Evolutionary conservation across 345 rosid genomes (phyloP), one percentile per base, ranked within the genome.

Genomic region (Lagerstroemia speciosa): DNA sequence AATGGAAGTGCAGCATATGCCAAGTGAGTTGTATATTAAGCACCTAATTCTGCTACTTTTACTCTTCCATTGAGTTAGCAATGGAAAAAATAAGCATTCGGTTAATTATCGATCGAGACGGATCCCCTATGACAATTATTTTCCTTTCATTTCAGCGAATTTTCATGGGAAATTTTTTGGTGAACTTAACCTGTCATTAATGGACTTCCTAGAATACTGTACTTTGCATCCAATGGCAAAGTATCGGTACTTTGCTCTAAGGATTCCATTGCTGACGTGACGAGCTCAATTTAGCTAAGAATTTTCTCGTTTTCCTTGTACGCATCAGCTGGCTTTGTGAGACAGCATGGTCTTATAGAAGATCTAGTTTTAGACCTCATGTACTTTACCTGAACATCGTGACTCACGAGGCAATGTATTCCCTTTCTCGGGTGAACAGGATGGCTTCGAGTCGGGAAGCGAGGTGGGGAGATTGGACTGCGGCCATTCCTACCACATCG

Each of bases 1-100:
- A 45, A 19, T 43, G 69, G 43, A 52, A 31, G 30, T 68, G 71
- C 62, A 68, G 63, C 63, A 68, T 68, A 68, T 68, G 71, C 61
- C 71, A 68, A 31, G 71, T 68, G 62, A 68, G 62, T 52, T 30
- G 30, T 8, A 0, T 15, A 5, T 6, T 37, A 5, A 63, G 8
- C 24, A 5, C 27, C 19, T n/a, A 1, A n/a, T 22, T 24, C 61
- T 55, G 11, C 61, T 55, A 3, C 46, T 6, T 41, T 9, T 6
- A 15, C 46, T 41, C 46, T 41, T 41, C 11, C 15, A 11, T 41
- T 11, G 46, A 41, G 16, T 15, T 41, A 15, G 11, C 14, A 41
- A 15, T 0, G 24, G 10, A n/a, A 6, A n/a, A 53, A n/a, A 53
- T 53, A 2, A 7, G 30, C 27, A n/a, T 53, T 22, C 0, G n/a